Conservation (phyloP, 169 alveolate species). For the Eimeria acervulina region DNA sequence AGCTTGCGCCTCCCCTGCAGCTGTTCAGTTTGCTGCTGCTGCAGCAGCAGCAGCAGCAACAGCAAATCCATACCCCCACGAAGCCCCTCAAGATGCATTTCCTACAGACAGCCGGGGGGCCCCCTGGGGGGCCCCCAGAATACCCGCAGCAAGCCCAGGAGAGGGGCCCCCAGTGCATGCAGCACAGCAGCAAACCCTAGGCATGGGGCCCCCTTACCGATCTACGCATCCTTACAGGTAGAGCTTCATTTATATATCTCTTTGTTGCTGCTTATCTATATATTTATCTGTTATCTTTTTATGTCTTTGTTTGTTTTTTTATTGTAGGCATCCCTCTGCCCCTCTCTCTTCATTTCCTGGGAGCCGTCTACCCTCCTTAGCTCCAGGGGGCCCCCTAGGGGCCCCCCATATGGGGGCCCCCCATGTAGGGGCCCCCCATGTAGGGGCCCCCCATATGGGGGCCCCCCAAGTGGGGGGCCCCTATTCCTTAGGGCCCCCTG, state of each 20-base stretch:
- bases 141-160: neutral
- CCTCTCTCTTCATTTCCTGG: neutral
- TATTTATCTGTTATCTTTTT: no score
- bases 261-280: neutral
- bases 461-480: conserved; percentile 27
- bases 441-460: neutral
- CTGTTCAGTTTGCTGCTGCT: no score
- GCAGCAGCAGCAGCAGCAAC: no score
- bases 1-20: conserved; percentile 10
- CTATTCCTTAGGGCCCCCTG: neutral
- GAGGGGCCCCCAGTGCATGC: neutral
- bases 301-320: neutral
- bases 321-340: neutral
- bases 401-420: conserved; percentile 15
- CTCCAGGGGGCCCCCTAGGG: conserved; percentile 21
- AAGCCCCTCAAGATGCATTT: no score
- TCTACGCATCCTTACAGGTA: conserved; percentile 43
- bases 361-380: neutral
- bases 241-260: no score
- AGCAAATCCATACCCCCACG: no score
- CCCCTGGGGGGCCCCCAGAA: no score
- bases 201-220: conserved; percentile 11
- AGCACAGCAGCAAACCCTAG: conserved; percentile 20
- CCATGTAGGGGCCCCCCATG: neutral
- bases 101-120: no score